Conservation (phyloP, 768 basidiomycete species). For the Mycena capillaripes region DNA sequence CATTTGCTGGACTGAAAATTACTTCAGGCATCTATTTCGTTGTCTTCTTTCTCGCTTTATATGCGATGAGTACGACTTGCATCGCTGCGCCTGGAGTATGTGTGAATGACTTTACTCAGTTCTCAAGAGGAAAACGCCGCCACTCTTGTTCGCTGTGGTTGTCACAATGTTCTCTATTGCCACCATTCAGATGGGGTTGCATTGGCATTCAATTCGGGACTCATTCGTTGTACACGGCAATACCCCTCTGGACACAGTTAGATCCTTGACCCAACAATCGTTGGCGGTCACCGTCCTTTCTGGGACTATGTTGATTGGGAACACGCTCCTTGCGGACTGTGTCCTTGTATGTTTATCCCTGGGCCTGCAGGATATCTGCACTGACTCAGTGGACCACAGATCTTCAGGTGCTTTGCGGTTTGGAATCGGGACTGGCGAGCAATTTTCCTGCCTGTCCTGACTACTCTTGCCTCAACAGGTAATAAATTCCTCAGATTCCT, state of each 20-base stretch:
- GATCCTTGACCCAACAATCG: not conserved
- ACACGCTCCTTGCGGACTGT: not conserved
- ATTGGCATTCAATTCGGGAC: not conserved
- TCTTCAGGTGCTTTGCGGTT: not conserved
- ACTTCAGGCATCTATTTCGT: not conserved
- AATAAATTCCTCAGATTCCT: conserved; percentile 1
- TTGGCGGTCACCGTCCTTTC: not conserved
- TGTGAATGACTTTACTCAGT: not conserved
- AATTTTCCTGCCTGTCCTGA: conserved; percentile 5
- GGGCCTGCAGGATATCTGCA: not conserved
- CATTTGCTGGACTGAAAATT: not conserved
- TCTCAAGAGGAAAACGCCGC: not conserved
- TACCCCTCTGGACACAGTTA: not conserved
- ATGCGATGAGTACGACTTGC: not conserved
- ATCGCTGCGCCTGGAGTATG: not conserved
- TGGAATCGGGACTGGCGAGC: conserved; percentile 7
- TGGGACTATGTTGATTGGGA: not conserved
- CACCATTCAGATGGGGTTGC: not conserved
- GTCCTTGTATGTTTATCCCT: not conserved
- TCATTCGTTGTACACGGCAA: not conserved
- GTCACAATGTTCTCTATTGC: not conserved
- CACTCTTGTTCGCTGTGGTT: not conserved
- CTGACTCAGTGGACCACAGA: not conserved
- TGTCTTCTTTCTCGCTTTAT: not conserved
- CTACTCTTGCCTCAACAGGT: not conserved